These are phyloP conservation scores for Spathaspora boniae DNA, from an alignment of 805 yeast genomes.

Conservation along the genomic window DNA sequence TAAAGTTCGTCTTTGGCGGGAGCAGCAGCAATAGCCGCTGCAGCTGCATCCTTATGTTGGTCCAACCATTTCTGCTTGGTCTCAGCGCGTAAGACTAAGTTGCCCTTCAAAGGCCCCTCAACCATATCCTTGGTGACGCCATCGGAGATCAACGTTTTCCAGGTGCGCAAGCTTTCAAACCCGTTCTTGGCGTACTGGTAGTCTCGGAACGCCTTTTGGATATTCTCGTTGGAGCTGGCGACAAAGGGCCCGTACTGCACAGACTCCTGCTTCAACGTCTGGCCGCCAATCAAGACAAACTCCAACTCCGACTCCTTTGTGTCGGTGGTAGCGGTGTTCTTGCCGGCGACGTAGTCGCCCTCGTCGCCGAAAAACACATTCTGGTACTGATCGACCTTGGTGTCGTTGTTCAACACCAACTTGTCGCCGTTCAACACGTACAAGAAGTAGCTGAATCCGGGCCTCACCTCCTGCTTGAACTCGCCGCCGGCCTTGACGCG, in stretches of 20 bases:
- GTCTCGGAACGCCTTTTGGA: constrained; percentile 66
- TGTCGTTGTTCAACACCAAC: constrained; percentile 44
- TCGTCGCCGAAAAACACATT: constrained; percentile 65
- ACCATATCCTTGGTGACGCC: constrained; percentile 44
- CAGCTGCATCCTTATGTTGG: constrained; percentile 5
- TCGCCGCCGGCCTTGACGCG: constrained; percentile 61
- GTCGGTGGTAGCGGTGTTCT: constrained; percentile 38
- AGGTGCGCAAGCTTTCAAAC: constrained; percentile 60
- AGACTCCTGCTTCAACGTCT: constrained; percentile 66
- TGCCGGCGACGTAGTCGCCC: constrained; percentile 60
- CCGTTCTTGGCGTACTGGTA: constrained; percentile 69
- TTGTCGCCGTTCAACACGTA: constrained; percentile 61
- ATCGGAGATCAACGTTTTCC: constrained; percentile 48
- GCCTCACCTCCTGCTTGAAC: constrained; percentile 57
- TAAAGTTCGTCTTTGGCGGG: constrained; percentile 14
- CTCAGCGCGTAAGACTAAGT: constrained; percentile 28
- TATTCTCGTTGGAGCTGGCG: constrained; percentile 62
- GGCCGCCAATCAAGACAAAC: constrained; percentile 74
- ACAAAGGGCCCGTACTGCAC: constrained; percentile 94
- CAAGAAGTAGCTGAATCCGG: constrained; percentile 63
- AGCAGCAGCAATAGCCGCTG: constrained; percentile 1
- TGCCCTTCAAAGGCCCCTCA: constrained; percentile 35
- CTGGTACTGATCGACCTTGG: constrained; percentile 42
- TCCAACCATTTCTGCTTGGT: too few relatives aligned
- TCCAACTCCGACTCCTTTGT: constrained; percentile 40